Evolutionary conservation across 1,284 basidiomycete genomes (phyloP), one percentile per base, ranked within the genome.

Genomic region (Meripilus lineatus): DNA sequence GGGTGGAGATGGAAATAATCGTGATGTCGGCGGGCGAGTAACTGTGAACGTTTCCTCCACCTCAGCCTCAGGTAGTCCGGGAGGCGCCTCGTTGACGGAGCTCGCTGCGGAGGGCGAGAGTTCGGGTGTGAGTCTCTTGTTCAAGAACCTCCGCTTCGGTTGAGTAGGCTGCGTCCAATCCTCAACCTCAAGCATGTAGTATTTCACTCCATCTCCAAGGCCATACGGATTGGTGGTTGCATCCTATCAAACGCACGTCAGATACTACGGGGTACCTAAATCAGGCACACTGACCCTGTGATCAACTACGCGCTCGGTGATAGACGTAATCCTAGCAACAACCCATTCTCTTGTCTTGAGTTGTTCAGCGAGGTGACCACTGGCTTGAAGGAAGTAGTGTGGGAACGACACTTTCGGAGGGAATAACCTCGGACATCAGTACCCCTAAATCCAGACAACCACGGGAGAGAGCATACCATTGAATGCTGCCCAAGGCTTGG

Each of bases 401-500:
- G 95, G 95, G 64, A 92, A 94, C 5, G 89, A 93, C 5, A 96
- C 91, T 92, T 56, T 23, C 46, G 47, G 47, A 50, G 48, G 65
- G 63, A 56, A 51, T 66, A 71, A 61, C 50, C 44, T 72, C 67
- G 69, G 69, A 47, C 25, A 50, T 62, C 51, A 59, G 59, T 50
- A 35, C 18, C 40, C 37, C 44, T 34, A 61, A 48, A 52, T 58
- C 45, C 54, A 45, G 2, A 38, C 33, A 26, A 39, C 45, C 35
- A 18, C 30, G 17, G 33, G 42, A 42, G 30, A 42, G 48, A 48
- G 58, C 78, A 49, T 58, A 87, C 87, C 87, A 65, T 96, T 96
- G 67, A 96, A 96, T 14, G 93, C 93, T n/a, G 93, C 93, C 93
- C 93, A 97, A 1, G 91, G 89, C 60, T 92, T 92, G 32, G 87